phyloP scores from a whole-genome alignment of 768 basidiomycete genomes.

The Collybia sordida region DNA sequence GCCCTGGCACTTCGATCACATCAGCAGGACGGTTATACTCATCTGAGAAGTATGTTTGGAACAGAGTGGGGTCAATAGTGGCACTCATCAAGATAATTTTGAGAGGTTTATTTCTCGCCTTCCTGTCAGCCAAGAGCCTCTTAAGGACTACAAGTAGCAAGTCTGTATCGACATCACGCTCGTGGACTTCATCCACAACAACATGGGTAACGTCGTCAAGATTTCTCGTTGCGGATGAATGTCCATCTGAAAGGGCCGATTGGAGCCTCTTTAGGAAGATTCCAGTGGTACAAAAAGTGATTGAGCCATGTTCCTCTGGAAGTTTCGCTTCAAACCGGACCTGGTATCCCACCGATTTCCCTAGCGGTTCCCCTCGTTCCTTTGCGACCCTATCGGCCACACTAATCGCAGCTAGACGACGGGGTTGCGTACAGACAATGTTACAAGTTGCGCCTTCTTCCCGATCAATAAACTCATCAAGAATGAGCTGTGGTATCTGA shows the following conservation, averaged over 20 bases:
- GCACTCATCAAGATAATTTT: slow-evolving; percentile 95
- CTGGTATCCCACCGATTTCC: slow-evolving; percentile 82
- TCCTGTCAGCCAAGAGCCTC: slow-evolving; percentile 74
- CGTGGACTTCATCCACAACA: slow-evolving; percentile 94
- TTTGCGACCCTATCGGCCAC: slow-evolving; percentile 90
- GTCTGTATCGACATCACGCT: slow-evolving; percentile 93
- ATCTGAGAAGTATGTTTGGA: slow-evolving; percentile 84
- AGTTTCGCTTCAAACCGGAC: slow-evolving; percentile 86
- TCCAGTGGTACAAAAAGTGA: slow-evolving; percentile 93
- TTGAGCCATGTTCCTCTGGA: slow-evolving; percentile 77
- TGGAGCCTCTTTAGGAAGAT: slow-evolving; percentile 88
- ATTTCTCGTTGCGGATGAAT: slow-evolving; percentile 27
- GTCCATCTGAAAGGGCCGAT: slow-evolving; percentile 54
- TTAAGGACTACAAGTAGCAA: slow-evolving; percentile 87
- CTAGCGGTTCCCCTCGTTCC: slow-evolving; percentile 76
- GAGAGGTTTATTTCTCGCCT: slow-evolving; percentile 64
- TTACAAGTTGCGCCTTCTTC: slow-evolving; percentile 87
- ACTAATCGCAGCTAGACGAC: slow-evolving; percentile 87
- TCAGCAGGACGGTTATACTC: slow-evolving; percentile 57
- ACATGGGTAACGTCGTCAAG: slow-evolving; percentile 87
- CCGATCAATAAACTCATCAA: slow-evolving; percentile 77
- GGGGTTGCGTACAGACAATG: slow-evolving; percentile 90
- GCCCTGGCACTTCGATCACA: slow-evolving; percentile 84
- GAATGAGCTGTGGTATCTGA: slow-evolving; percentile 88
- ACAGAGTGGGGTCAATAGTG: slow-evolving; percentile 88